A percentile compares a stretch with the other conserved stretches of the same genome.
phyloP scores from a whole-genome alignment of 306 rosid species.

The Begonia loranthoides region DNA sequence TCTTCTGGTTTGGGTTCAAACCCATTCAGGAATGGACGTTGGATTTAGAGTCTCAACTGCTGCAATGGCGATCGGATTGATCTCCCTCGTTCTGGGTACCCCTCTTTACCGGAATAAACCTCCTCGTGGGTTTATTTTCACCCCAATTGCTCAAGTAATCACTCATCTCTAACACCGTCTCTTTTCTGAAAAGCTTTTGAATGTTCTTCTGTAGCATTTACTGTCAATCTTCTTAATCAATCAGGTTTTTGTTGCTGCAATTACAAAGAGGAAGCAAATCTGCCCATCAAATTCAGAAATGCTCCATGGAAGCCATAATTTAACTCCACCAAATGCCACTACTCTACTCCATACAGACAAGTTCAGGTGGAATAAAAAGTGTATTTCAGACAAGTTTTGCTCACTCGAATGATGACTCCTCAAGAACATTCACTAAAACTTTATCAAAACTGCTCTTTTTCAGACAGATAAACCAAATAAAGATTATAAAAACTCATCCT shows the following conservation, averaged over 20 bases:
- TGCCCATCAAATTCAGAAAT: conserved; percentile 33
- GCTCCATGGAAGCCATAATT: conserved; percentile 33
- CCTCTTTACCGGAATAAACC: conserved; percentile 22
- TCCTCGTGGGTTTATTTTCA: conserved; percentile 41
- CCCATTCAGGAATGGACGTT: conserved; percentile 48
- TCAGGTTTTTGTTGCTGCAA: conserved; percentile 59
- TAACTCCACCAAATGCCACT: conserved; percentile 9
- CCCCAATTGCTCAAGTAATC: conserved; percentile 46
- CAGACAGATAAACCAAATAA: no score
- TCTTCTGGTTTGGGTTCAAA: conserved; percentile 53
- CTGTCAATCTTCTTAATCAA: background rate
- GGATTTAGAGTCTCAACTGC: conserved; percentile 52
- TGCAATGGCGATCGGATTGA: conserved; percentile 37
- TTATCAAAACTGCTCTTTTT: no score
- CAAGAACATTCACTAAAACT: no score
- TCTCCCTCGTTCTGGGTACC: conserved; percentile 23
- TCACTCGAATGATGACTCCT: no score
- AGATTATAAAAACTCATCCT: no score
- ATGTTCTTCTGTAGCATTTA: background rate
- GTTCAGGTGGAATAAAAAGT: conserved; percentile 25
- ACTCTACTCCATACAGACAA: conserved; percentile 33
- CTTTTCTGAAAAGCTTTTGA: background rate
- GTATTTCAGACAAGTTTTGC: background rate
- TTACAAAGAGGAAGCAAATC: conserved; percentile 39
- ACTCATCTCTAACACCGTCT: background rate